Percentiles rank a stretch among this genome's conserved stretches.
Conservation (phyloP, 2,329 filamentous ascomycete genomes). For the Esteya vermicola region DNA sequence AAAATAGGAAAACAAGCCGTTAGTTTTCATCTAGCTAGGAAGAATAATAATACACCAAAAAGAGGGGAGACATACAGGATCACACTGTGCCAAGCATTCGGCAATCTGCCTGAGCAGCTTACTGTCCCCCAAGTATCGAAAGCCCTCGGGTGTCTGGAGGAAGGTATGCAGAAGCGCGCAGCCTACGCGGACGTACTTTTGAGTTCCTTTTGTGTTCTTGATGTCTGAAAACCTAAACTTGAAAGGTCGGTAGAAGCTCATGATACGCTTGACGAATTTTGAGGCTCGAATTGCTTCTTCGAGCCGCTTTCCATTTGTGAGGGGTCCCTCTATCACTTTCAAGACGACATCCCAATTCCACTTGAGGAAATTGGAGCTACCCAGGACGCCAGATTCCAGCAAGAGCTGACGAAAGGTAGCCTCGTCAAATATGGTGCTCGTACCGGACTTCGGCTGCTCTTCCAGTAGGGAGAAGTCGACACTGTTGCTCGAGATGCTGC, state of each 20-base stretch:
- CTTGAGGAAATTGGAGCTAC: slow-evolving; percentile 80
- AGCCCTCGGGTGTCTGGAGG: slow-evolving; percentile 72
- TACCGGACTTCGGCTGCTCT: slow-evolving; percentile 38
- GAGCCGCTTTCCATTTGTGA: slow-evolving; percentile 79
- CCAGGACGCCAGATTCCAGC: slow-evolving; percentile 72
- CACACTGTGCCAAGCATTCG: slow-evolving; percentile 89
- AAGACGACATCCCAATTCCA: slow-evolving; percentile 97
- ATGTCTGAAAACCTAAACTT: slow-evolving; percentile 90
- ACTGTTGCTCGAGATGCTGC: slow-evolving; percentile 20
- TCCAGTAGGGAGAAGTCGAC: slow-evolving; percentile 37
- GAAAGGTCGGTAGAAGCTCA: slow-evolving; percentile 93
- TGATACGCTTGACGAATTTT: slow-evolving; percentile 88
- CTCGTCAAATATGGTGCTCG: slow-evolving; percentile 39
- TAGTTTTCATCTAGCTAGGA: too few species aligned
- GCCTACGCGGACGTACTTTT: slow-evolving; percentile 83
- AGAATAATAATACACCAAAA: background rate
- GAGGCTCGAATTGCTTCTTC: slow-evolving; percentile 91
- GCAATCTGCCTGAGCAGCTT: slow-evolving; percentile 89
- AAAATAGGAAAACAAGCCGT: slow-evolving; percentile 4
- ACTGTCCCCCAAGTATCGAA: slow-evolving; percentile 75
- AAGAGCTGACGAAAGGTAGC: slow-evolving; percentile 49
- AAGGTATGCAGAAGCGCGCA: slow-evolving; percentile 80
- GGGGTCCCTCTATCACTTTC: slow-evolving; percentile 79
- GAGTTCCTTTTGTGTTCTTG: slow-evolving; percentile 80
- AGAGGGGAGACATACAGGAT: slow-evolving; percentile 62